Evolutionary conservation across 2,329 filamentous ascomycete species (phyloP), one percentile per base, ranked within the genome.

Genomic region (Xylariaceae sp.): DNA sequence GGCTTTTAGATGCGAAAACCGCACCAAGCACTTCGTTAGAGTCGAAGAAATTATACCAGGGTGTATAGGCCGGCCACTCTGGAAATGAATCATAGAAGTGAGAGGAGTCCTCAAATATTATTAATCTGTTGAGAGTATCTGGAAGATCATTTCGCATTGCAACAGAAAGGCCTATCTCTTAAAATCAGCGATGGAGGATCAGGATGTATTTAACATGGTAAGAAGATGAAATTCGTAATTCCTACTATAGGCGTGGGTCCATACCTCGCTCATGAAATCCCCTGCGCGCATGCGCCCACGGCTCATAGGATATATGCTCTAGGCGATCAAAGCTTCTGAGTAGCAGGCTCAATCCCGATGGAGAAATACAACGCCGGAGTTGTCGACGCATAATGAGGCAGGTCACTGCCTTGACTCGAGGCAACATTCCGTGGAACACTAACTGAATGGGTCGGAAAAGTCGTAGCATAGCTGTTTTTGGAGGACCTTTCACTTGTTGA

Each of bases 311-410:
- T 11, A 74, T 51, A 43, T 64, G 60, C 33, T 74, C 65, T 40
- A 76, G 57, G 40, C 66, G 45, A 47, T 26, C 21, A 44, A 76
- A 59, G 4, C 37, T 67, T 3, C 37, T n/a, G 3, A 71, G 45
- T 45, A 76, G 5, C 7, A 39, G 5, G 6, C 23, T 6, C 6
- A 73, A 39, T 39, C 12, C 23, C 4, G 0, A 1, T 7, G 57
- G 47, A 28, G 11, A 23, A 64, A 74, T 17, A 11, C 41, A 56
- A 61, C 69, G 69, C 16, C 74, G 68, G 43, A 74, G 50, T 51
- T 75, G 69, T 65, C 72, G 72, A 60, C 71, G 69, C 16, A 76
- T 63, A 23, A 73, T 55, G 31, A 75, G 58, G 46, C 61, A 39
- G 2, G 70, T 73, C 34, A 74, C 71, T 28, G 53, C 67, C 3